These are phyloP conservation scores for Sugiyamaella paludigena DNA, from an alignment of 1,139 yeast species.

Conservation along the genomic window DNA sequence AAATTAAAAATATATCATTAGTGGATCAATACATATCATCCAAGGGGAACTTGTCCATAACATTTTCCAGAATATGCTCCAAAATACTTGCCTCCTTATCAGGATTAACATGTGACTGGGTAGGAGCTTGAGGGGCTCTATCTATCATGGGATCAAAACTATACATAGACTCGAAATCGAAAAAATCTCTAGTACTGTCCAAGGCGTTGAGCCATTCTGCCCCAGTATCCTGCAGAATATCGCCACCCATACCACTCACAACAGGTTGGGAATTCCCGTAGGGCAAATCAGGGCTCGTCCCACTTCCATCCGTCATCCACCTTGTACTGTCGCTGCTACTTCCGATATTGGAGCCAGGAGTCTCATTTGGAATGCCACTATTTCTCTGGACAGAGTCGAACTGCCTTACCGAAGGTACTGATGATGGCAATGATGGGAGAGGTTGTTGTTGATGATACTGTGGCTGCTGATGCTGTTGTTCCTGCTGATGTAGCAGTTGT, in stretches of 20 bases:
- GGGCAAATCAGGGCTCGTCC: too few species aligned
- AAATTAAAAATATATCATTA: background rate
- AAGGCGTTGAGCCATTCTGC: conserved; percentile 22
- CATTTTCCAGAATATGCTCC: conserved; percentile 77
- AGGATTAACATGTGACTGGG: conserved; percentile 12
- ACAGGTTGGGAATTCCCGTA: too few species aligned
- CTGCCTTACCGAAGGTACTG: too few species aligned
- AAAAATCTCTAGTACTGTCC: conserved; percentile 16
- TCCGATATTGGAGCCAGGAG: too few species aligned
- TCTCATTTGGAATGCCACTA: too few species aligned
- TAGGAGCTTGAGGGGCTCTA: conserved; percentile 10
- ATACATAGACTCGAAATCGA: conserved; percentile 13
- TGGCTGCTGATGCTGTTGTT: too few species aligned
- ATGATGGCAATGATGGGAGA: too few species aligned
- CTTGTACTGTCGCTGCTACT: too few species aligned
- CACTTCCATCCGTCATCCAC: too few species aligned
- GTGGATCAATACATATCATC: conserved; percentile 7
- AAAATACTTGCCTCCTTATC: conserved; percentile 61
- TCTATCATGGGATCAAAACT: conserved; percentile 7
- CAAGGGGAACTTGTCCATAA: conserved; percentile 26
- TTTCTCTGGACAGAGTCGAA: too few species aligned
- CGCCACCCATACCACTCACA: background rate
- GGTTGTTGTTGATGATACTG: too few species aligned
- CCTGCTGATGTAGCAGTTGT: too few species aligned
- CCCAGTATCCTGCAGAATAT: conserved; percentile 19